Conservation (phyloP, 2,329 filamentous ascomycete species). For the Raffaelea ambrosiae region DNA sequence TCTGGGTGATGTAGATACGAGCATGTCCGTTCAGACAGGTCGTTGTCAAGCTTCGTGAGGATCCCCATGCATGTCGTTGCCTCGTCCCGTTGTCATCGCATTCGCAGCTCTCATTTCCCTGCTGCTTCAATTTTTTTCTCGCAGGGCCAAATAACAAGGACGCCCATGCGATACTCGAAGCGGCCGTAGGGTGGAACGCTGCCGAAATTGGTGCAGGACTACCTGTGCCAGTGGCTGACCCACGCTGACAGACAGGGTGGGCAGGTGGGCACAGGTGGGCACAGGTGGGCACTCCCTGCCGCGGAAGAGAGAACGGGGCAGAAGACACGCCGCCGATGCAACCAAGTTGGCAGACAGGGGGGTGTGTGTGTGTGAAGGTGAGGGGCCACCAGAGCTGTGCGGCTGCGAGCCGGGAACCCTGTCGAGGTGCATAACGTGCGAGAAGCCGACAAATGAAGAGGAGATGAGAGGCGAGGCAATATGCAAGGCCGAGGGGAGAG, state of each 20-base stretch:
- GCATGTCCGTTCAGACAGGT: no score
- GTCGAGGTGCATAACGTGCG: slow-evolving; percentile 1
- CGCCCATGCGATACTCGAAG: slow-evolving; percentile 27
- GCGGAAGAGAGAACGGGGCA: not conserved
- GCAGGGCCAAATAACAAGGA: slow-evolving; percentile 11
- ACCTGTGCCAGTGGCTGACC: slow-evolving; percentile 15
- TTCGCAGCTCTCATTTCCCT: no score
- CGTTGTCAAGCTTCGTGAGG: no score
- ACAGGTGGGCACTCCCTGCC: not conserved
- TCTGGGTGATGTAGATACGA: no score
- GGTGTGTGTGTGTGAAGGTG: no score
- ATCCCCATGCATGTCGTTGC: no score
- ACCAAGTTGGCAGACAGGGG: not conserved
- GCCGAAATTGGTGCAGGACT: slow-evolving; percentile 30
- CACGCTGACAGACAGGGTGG: slow-evolving; percentile 10
- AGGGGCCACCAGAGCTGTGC: not conserved
- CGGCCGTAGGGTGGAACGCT: slow-evolving; percentile 28
- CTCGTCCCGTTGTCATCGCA: no score
- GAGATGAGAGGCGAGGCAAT: not conserved
- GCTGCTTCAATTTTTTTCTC: not conserved
- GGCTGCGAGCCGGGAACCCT: slow-evolving; percentile 1
- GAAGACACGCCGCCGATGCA: slow-evolving; percentile 1
- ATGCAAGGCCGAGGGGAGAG: not conserved
- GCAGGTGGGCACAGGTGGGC: not conserved
- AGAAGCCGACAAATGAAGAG: not conserved